phyloP scores from a whole-genome alignment of 2,329 filamentous ascomycete species.

The Coniella lustricola region DNA sequence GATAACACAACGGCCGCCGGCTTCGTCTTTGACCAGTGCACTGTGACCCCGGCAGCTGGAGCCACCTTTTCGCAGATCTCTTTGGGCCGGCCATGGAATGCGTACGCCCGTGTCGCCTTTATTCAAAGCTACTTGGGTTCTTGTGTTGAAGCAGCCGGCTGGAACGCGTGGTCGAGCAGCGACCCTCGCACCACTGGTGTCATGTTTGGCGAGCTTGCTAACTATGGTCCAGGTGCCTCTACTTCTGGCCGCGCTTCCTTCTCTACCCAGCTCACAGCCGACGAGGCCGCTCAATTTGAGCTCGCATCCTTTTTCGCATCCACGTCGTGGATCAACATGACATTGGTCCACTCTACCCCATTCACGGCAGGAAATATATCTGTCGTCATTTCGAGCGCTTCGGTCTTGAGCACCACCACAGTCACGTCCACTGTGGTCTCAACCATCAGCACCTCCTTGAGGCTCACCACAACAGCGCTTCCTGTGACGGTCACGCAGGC shows the following conservation, averaged over 20 bases:
- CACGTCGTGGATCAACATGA: slow-evolving; percentile 35
- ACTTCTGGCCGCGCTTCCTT: slow-evolving; percentile 34
- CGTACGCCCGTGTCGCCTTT: slow-evolving; percentile 21
- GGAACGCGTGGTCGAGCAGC: slow-evolving; percentile 37
- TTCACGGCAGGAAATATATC: slow-evolving; percentile 27
- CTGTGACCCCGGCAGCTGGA: slow-evolving; percentile 22
- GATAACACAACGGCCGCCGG: slow-evolving; percentile 29
- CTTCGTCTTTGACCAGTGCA: slow-evolving; percentile 29
- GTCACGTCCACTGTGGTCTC: not conserved
- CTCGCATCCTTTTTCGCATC: slow-evolving; percentile 32
- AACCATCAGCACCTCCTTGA: slow-evolving; percentile 14
- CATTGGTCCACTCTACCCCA: slow-evolving; percentile 28
- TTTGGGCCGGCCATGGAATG: slow-evolving; percentile 21
- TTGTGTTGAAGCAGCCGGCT: slow-evolving; percentile 41
- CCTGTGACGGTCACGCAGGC: slow-evolving; percentile 23
- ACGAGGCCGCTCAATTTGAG: slow-evolving; percentile 30
- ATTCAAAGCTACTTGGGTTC: slow-evolving; percentile 31
- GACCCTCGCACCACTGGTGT: slow-evolving; percentile 37
- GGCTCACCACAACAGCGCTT: slow-evolving; percentile 12
- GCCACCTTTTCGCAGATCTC: slow-evolving; percentile 17
- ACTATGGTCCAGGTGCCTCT: slow-evolving; percentile 38
- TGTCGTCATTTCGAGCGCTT: not conserved
- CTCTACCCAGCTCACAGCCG: slow-evolving; percentile 26
- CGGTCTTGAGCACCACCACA: slow-evolving; percentile 3
- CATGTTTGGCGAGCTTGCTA: slow-evolving; percentile 40